phyloP scores from a whole-genome alignment of 108 stramenopile genomes.

The Epithemia pelagica region DNA sequence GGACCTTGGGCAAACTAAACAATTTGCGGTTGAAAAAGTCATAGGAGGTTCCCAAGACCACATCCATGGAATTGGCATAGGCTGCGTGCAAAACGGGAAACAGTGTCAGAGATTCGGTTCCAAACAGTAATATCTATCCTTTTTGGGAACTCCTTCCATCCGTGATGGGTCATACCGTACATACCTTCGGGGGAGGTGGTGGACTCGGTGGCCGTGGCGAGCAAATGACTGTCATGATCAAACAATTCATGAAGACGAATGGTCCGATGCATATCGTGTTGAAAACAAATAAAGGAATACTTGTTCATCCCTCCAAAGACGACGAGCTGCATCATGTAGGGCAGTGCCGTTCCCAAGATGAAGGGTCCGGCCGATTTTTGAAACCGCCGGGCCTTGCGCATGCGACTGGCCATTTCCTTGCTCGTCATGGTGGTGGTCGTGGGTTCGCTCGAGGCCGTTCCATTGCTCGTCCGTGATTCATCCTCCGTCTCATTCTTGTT shows the following conservation, averaged over 20 bases:
- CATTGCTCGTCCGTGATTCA: conserved; percentile 5
- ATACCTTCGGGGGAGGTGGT: conserved; percentile 60
- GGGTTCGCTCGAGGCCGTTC: not conserved
- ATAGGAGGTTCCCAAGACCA: conserved; percentile 57
- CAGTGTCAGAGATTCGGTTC: no score
- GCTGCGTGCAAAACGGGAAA: no score
- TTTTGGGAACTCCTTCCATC: no score
- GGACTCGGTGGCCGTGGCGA: conserved; percentile 64
- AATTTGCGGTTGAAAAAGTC: conserved; percentile 81
- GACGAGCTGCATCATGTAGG: conserved; percentile 84
- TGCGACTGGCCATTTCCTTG: conserved; percentile 1
- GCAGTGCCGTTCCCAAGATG: conserved; percentile 67
- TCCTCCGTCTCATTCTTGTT: conserved; percentile 7
- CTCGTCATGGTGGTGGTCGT: conserved; percentile 7
- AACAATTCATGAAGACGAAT: conserved; percentile 78
- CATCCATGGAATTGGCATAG: conserved; percentile 65
- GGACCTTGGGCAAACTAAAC: conserved; percentile 76
- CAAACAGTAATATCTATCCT: no score
- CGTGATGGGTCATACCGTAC: no score
- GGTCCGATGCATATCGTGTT: conserved; percentile 69
- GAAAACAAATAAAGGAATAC: conserved; percentile 65
- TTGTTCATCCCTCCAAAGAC: conserved; percentile 74
- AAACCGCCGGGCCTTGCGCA: conserved; percentile 48
- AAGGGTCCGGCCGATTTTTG: conserved; percentile 69
- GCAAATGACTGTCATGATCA: conserved; percentile 61